Evolutionary conservation across 2,329 filamentous ascomycete genomes (phyloP).

Genomic region (Trichoderma guizhouense): DNA sequence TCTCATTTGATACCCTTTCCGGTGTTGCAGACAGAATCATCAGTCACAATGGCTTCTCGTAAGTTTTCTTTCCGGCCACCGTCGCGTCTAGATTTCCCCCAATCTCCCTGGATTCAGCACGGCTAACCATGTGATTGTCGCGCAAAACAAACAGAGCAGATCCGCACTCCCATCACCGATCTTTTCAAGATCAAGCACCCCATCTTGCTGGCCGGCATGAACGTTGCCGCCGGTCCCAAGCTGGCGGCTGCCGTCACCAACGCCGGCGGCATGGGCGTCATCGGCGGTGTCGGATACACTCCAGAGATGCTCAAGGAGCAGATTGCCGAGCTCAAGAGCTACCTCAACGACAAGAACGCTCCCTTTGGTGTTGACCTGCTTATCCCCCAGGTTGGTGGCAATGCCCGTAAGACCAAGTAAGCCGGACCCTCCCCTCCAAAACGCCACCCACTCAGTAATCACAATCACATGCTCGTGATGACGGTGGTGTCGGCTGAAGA

Average conservation of each 20-base stretch:
- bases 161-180: slow-evolving; percentile 90
- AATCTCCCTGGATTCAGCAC: neutral
- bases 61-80: slow-evolving; percentile 28
- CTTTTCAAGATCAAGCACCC: slow-evolving; percentile 98
- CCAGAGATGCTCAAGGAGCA: slow-evolving; percentile 96
- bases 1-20: slow-evolving; percentile 21
- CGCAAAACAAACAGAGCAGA: slow-evolving; percentile 40
- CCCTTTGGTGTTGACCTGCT: slow-evolving; percentile 94
- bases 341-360: slow-evolving; percentile 82
- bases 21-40: slow-evolving; percentile 15
- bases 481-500: neutral
- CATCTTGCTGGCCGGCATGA: slow-evolving; percentile 95
- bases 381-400: slow-evolving; percentile 90
- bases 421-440: slow-evolving; percentile 21
- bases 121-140: slow-evolving; percentile 8
- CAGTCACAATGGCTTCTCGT: slow-evolving; percentile 71
- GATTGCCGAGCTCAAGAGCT: slow-evolving; percentile 89
- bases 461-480: slow-evolving; percentile 26
- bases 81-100: neutral
- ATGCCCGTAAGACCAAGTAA: slow-evolving; percentile 87
- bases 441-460: slow-evolving; percentile 17
- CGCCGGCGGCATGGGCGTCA: slow-evolving; percentile 92
- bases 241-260: slow-evolving; percentile 96
- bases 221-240: slow-evolving; percentile 94
- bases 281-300: slow-evolving; percentile 93